phyloP scores from a whole-genome alignment of 1,284 basidiomycete species.

The Ceratobasidium sp. region DNA sequence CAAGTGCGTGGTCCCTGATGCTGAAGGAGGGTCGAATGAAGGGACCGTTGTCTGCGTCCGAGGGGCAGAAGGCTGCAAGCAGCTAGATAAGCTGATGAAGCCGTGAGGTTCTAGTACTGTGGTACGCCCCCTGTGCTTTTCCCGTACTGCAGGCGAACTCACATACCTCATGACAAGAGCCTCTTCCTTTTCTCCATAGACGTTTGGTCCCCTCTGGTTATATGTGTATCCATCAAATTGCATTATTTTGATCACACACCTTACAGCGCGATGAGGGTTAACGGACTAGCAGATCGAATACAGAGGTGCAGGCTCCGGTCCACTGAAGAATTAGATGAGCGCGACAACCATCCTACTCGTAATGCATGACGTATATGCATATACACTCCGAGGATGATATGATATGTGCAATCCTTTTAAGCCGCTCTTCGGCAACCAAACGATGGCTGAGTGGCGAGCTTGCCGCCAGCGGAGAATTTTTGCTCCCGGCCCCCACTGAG shows the following conservation, averaged over 20 bases:
- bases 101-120: constrained; percentile 17
- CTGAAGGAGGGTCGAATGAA: constrained; percentile 30
- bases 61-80: constrained; percentile 36
- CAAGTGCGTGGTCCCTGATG: constrained; percentile 41
- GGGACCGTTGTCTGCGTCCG: constrained; percentile 41
- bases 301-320: too few relatives aligned
- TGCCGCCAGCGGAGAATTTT: not conserved
- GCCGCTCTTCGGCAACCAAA: not conserved
- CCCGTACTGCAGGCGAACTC: not conserved
- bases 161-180: too few relatives aligned
- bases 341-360: too few relatives aligned
- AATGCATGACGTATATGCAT: too few relatives aligned
- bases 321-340: too few relatives aligned
- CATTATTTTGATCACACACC: too few relatives aligned
- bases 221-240: too few relatives aligned
- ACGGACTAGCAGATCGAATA: too few relatives aligned
- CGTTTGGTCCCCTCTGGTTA: not conserved
- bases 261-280: too few relatives aligned
- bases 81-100: constrained; percentile 35
- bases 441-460: constrained; percentile 20
- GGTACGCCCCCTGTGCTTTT: not conserved
- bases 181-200: not conserved
- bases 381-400: too few relatives aligned
- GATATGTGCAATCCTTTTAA: too few relatives aligned
- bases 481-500: not conserved